These are phyloP conservation scores for Beauveria sp. DNA, from an alignment of 2,329 filamentous ascomycete species.

Conservation along the genomic window DNA sequence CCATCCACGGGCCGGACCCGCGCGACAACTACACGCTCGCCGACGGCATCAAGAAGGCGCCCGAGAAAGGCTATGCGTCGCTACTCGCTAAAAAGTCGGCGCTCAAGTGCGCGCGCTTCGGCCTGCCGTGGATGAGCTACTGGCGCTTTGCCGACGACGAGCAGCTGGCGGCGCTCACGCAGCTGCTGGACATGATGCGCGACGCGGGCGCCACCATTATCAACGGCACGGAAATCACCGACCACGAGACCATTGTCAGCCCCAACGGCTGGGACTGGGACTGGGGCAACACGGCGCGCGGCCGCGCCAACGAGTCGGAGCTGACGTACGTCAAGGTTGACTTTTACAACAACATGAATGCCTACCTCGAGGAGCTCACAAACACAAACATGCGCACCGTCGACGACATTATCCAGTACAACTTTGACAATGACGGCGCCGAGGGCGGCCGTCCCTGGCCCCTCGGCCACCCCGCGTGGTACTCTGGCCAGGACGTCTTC, in stretches of 20 bases:
- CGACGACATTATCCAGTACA: constrained; percentile 60
- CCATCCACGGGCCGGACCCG: constrained; percentile 56
- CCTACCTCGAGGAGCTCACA: constrained; percentile 54
- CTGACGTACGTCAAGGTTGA: constrained; percentile 67
- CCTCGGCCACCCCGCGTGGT: constrained; percentile 51
- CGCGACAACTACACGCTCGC: constrained; percentile 59
- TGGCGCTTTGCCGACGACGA: constrained; percentile 54
- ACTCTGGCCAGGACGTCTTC: constrained; percentile 65
- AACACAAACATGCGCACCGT: constrained; percentile 54
- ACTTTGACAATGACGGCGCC: constrained; percentile 53
- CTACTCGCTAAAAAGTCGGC: constrained; percentile 44
- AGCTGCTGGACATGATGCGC: constrained; percentile 42
- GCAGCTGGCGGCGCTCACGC: constrained; percentile 46
- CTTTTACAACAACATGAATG: constrained; percentile 55
- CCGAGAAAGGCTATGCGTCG: constrained; percentile 47
- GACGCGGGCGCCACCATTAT: constrained; percentile 58
- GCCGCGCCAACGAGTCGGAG: constrained; percentile 64
- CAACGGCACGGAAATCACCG: constrained; percentile 61
- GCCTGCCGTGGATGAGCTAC: constrained; percentile 64
- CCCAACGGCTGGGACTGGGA: constrained; percentile 70
- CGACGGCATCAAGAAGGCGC: constrained; percentile 44
- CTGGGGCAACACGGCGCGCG: constrained; percentile 48
- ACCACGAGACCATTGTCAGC: constrained; percentile 53
- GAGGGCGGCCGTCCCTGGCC: constrained; percentile 59
- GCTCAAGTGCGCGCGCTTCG: constrained; percentile 57